Percentiles rank a stretch among this genome's conserved stretches.
Evolutionary conservation across 2,329 filamentous ascomycete genomes (phyloP).

Genomic region (Sordariomycetes sp.): DNA sequence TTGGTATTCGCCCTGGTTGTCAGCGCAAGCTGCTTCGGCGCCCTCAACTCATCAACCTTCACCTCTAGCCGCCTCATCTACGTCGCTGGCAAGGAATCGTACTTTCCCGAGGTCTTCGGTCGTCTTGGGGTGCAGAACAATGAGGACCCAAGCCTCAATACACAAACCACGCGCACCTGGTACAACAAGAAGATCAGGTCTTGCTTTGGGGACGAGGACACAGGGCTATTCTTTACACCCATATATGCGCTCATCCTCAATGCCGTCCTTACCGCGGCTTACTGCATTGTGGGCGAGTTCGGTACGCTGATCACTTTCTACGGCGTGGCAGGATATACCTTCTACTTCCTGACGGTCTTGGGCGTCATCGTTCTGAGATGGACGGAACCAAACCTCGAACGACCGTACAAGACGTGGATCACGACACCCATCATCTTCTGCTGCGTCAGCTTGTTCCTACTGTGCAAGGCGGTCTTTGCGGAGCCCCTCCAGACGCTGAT

Average conservation of each 20-base stretch:
- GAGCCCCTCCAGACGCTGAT: constrained; percentile 84
- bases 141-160: constrained; percentile 27
- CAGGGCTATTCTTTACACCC: constrained; percentile 85
- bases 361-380: constrained; percentile 87
- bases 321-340: constrained; percentile 92
- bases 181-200: constrained; percentile 47
- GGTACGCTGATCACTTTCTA: constrained; percentile 91
- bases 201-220: constrained; percentile 67
- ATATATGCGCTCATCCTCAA: constrained; percentile 87
- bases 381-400: constrained; percentile 74
- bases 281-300: constrained; percentile 85
- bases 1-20: constrained; percentile 83
- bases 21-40: constrained; percentile 84
- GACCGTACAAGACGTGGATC: constrained; percentile 95
- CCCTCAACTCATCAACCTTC: constrained; percentile 89
- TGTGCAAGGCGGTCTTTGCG: constrained; percentile 81
- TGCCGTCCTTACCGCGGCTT: constrained; percentile 59
- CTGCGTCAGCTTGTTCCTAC: constrained; percentile 88
- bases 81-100: constrained; percentile 89
- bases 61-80: constrained; percentile 89
- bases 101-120: constrained; percentile 76
- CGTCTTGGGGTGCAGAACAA: constrained; percentile 60
- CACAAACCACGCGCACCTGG: constrained; percentile 43
- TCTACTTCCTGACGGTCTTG: constrained; percentile 93
- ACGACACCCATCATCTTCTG: constrained; percentile 96